Evolutionary conservation across 192 early-diverging fungal species (phyloP), one percentile per base, ranked within the genome.

Genomic region (Obelidium mucronatum): DNA sequence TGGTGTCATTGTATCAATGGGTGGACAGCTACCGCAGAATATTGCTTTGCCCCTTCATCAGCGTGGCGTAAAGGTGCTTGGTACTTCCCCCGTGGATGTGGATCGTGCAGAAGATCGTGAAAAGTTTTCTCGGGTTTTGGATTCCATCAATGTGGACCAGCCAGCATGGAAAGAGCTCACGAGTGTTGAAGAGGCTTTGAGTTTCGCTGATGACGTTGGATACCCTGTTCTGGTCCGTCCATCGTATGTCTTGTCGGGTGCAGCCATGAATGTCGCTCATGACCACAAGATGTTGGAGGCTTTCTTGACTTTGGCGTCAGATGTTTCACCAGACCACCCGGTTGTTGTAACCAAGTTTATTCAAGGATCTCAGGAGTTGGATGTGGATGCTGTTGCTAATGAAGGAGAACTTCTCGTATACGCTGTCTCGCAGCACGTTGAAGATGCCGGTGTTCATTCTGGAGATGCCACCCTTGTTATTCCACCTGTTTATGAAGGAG

Each of bases 301-400:
- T 37, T 91, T 93, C 84, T 87, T 98, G 59, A 85, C 83, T 28
- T 87, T 94, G 76, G 97, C 97, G 26, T 86, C 94, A 1, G 85
- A 91, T 33, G 94, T 99, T 6, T 96, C 95, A 24, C 94, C 93
- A 42, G 92, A 96, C 72, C 95, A 99, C 78, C 97, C 97, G 1
- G 94, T 99, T 31, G 97, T 99, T 28, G 92, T 99, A 62, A 96
- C 95, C 59, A 97, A 99, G 86, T 99, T 96, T 77, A 97, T 99
- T 79, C 82, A 89, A 67, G 94, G 91, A 13, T 94, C 97, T 1
- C 90, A 95, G 79, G 97, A 99, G 85, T 87, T 99, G 54, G 97
- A 99, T 80, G 90, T 99, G 40, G 97, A 99, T 82, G 94, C 92
- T 24, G 94, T 99, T 4, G 96, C 95, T 15, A 80, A 88, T 31